These are phyloP conservation scores for Cercospora beticola DNA, from an alignment of 2,329 filamentous ascomycete species.

Conservation along the genomic window DNA sequence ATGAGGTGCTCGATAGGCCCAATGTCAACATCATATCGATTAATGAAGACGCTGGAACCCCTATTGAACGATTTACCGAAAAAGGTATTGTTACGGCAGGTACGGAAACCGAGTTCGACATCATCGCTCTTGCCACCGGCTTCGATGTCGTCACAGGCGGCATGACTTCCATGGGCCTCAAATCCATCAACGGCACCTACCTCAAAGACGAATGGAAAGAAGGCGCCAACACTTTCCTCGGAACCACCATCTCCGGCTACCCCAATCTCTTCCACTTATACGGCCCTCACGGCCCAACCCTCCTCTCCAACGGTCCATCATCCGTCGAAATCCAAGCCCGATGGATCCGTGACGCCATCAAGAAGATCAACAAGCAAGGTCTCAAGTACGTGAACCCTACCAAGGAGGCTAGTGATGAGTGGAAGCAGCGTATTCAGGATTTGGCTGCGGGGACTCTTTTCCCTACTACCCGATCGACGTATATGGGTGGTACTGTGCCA, in stretches of 20 bases:
- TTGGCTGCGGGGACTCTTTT: conserved; percentile 31
- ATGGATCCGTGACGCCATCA: conserved; percentile 39
- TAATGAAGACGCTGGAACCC: too few species aligned
- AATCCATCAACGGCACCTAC: conserved; percentile 36
- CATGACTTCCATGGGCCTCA: conserved; percentile 49
- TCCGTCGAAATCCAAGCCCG: conserved; percentile 46
- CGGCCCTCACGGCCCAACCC: conserved; percentile 47
- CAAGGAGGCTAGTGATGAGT: conserved; percentile 31
- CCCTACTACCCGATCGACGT: conserved; percentile 30
- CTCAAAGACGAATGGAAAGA: conserved; percentile 45
- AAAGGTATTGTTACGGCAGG: conserved; percentile 47
- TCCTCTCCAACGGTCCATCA: conserved; percentile 46
- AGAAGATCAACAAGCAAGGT: conserved; percentile 27
- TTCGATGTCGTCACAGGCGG: conserved; percentile 43
- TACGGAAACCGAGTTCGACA: conserved; percentile 46
- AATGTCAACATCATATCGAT: too few species aligned
- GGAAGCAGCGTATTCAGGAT: conserved; percentile 35
- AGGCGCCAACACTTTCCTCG: conserved; percentile 46
- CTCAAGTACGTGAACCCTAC: conserved; percentile 34
- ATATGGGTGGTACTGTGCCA: conserved; percentile 33
- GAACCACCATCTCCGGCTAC: conserved; percentile 41
- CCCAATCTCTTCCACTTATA: conserved; percentile 40
- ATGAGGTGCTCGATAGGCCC: conserved; percentile 46
- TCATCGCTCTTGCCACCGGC: conserved; percentile 48
- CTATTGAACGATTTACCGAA: conserved; percentile 45